Evolutionary conservation across 345 rosid species (phyloP).

Genomic region (Pistacia atlantica): DNA sequence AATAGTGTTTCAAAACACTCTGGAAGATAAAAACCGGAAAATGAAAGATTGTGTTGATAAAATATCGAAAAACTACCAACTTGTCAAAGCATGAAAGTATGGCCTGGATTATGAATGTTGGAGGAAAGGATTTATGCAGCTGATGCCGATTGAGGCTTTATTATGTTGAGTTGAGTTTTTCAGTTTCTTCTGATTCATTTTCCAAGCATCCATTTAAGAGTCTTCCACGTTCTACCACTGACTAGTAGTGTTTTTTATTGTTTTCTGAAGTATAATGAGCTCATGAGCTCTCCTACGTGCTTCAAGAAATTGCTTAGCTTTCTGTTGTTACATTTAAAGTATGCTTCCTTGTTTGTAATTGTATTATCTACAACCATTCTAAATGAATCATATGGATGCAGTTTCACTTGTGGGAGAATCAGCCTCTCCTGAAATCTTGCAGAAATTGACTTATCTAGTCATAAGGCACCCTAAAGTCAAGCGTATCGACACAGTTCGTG

Average conservation of each 20-base stretch:
- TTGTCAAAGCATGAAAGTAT: too few relatives aligned
- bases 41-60: too few relatives aligned
- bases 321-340: background rate
- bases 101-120: too few relatives aligned
- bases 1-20: too few relatives aligned
- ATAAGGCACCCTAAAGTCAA: slow-evolving; percentile 70
- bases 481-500: slow-evolving; percentile 89
- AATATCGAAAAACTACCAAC: too few relatives aligned
- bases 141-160: too few relatives aligned
- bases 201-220: background rate
- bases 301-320: background rate
- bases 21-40: too few relatives aligned
- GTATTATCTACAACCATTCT: background rate
- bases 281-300: background rate
- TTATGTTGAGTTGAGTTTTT: background rate
- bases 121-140: too few relatives aligned
- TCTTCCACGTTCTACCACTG: background rate
- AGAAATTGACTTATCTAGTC: slow-evolving; percentile 76
- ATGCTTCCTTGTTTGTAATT: background rate
- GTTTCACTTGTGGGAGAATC: slow-evolving; percentile 89
- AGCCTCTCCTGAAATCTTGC: slow-evolving; percentile 83
- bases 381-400: slow-evolving; percentile 29
- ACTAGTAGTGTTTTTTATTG: background rate
- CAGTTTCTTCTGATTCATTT: background rate
- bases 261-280: background rate